Evolutionary conservation across 768 basidiomycete species (phyloP).

Genomic region (Termitomyces sp.): DNA sequence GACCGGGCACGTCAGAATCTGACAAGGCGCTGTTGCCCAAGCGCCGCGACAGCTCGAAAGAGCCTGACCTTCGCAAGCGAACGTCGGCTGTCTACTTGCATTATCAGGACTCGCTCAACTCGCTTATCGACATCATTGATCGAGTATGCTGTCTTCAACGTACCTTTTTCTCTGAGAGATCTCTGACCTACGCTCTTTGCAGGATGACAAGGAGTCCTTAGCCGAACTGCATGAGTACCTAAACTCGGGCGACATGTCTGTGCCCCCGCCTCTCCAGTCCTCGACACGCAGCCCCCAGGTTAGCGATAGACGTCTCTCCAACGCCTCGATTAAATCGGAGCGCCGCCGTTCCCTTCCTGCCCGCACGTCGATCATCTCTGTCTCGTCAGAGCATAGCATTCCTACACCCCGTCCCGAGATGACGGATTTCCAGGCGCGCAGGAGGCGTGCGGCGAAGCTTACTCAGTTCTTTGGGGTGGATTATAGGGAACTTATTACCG

Average conservation of each 20-base stretch:
- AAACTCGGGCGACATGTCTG: conserved; percentile 22
- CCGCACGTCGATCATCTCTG: conserved; percentile 56
- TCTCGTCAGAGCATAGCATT: conserved; percentile 48
- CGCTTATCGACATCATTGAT: conserved; percentile 77
- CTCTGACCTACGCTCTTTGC: conserved; percentile 6
- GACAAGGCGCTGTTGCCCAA: conserved; percentile 44
- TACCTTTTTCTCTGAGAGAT: background rate
- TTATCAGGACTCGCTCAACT: conserved; percentile 78
- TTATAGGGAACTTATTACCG: conserved; percentile 72
- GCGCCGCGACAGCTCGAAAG: conserved; percentile 12
- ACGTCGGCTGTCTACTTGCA: conserved; percentile 62
- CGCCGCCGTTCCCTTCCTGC: conserved; percentile 70
- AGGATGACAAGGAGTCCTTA: conserved; percentile 78
- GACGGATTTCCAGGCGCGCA: conserved; percentile 63
- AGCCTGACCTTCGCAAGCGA: conserved; percentile 11
- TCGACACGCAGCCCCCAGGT: conserved; percentile 14
- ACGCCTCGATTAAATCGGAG: conserved; percentile 47
- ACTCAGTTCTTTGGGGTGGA: conserved; percentile 87
- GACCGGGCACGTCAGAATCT: conserved; percentile 67
- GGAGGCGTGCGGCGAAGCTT: conserved; percentile 77
- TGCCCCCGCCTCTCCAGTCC: conserved; percentile 21
- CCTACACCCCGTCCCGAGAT: conserved; percentile 39
- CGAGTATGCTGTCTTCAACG: conserved; percentile 43
- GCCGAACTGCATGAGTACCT: conserved; percentile 73
- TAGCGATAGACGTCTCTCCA: conserved; percentile 27